Evolutionary conservation across 768 basidiomycete species (phyloP).

Genomic region (Mycena olivaceomarginata): DNA sequence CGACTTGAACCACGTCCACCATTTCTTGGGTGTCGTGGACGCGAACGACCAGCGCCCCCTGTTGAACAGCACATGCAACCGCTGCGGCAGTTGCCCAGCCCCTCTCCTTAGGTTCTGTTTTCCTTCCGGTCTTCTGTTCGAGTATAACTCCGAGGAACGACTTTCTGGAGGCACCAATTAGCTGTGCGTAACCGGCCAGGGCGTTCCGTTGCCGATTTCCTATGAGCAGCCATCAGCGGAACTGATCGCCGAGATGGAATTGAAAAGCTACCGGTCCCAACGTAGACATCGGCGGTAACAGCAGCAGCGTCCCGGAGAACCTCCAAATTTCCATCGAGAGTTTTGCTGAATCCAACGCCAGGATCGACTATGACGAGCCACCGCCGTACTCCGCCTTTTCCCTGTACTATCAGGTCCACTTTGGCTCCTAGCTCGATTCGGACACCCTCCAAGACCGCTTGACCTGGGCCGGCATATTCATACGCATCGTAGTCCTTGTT

Average conservation of each 20-base stretch:
- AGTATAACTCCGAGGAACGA: conserved; percentile 87
- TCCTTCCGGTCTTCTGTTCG: conserved; percentile 66
- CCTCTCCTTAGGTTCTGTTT: conserved; percentile 80
- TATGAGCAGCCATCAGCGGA: conserved; percentile 17
- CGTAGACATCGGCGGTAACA: conserved; percentile 64
- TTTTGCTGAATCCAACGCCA: conserved; percentile 96
- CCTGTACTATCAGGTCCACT: conserved; percentile 78
- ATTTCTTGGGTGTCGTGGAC: conserved; percentile 90
- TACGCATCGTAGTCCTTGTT: conserved; percentile 81
- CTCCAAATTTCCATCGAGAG: conserved; percentile 81
- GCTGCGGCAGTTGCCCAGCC: conserved; percentile 88
- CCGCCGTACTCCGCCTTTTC: conserved; percentile 82
- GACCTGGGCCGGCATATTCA: conserved; percentile 58
- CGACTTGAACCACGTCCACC: conserved; percentile 82
- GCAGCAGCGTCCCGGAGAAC: conserved; percentile 72
- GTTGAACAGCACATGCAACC: conserved; percentile 84
- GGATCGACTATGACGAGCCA: conserved; percentile 96
- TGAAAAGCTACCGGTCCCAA: conserved; percentile 53
- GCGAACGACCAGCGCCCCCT: conserved; percentile 82
- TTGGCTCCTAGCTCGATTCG: conserved; percentile 82
- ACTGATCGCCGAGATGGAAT: background rate
- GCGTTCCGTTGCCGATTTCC: conserved; percentile 62
- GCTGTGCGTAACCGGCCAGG: conserved; percentile 74
- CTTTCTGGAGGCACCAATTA: conserved; percentile 91
- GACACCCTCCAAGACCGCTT: conserved; percentile 80